Base-by-base conservation (phyloP, 441 rosid species). In the Bruguiera hainesii region DNA sequence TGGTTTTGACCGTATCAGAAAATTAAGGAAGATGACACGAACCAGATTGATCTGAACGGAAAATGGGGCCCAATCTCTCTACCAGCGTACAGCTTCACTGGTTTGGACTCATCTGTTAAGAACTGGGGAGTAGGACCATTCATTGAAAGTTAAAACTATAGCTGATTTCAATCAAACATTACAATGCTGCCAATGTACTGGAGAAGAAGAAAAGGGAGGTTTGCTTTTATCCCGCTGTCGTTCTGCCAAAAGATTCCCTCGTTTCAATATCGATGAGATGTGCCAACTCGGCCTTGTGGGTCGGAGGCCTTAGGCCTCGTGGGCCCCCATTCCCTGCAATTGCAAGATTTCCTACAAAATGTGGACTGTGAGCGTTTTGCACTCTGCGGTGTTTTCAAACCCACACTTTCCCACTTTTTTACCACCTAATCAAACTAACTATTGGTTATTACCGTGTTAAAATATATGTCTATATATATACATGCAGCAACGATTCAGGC, bases 401-500 rank as follows among this genome's bases (percentile, higher is more conserved):
- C 7, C 35, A 1, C 35, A 31, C 35, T 6, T 31, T 1, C 1
- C 35, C 5, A 6, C 35, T 31, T 5, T 31, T 30, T 6, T 4
- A 30, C 4, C 31, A 7, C 7, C 8, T 7, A 31, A 6, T 7
- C 1, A 6, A 31, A 31, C 7, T 31, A 5, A 31, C 8, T 1
- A 7, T 31, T 31, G 35, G 8, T 5, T 31, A 31, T 5, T 31
- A 31, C 6, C 1, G 6, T 31, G 33, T 31, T 31, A 31, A 31
- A 23, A 23, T 23, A 0, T 23, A 23, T 23, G 23, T 23, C 21
- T 23, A 31, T 5, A 31, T 31, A 28, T 31, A 31, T 7, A 31
- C 1, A 31, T 28, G 70, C 60, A 23, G 48, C 67, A 29, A 56
- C 35, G 52, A 60, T 60, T 30, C 55, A 51, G 13, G 49, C 30